These are phyloP conservation scores for Xylaria sp. DNA, from an alignment of 2,329 filamentous ascomycete genomes.

Conservation along the genomic window DNA sequence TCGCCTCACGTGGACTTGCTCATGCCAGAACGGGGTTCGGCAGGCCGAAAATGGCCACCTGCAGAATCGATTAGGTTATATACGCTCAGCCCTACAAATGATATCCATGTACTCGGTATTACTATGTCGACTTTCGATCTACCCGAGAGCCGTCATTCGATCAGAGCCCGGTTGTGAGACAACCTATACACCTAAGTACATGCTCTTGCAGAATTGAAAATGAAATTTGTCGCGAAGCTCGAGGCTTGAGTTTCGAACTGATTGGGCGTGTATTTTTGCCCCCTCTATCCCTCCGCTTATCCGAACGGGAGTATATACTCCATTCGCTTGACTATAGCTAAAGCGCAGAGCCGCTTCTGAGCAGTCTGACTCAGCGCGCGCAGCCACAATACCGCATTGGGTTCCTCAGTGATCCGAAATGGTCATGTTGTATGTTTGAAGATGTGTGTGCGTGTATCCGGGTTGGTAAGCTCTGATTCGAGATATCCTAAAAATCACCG, in stretches of 20 bases:
- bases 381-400: constrained; percentile 27
- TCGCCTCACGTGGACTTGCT: constrained; percentile 42
- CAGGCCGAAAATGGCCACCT: constrained; percentile 42
- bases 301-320: constrained; percentile 13
- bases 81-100: constrained; percentile 38
- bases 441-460: not conserved
- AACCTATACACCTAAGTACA: not conserved
- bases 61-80: constrained; percentile 44
- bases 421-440: constrained; percentile 20
- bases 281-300: constrained; percentile 8
- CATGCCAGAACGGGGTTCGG: constrained; percentile 41
- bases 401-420: constrained; percentile 14
- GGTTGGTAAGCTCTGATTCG: constrained; percentile 26
- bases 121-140: constrained; percentile 8
- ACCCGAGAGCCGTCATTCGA: constrained; percentile 3
- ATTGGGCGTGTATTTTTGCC: not conserved
- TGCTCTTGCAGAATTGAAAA: not conserved
- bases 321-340: constrained; percentile 31
- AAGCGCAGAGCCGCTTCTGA: constrained; percentile 41
- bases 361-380: constrained; percentile 28
- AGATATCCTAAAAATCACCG: constrained; percentile 18
- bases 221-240: not conserved
- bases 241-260: constrained; percentile 33
- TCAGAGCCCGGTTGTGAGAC: not conserved
- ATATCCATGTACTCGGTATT: constrained; percentile 32